A percentile compares a stretch with the other conserved stretches of the same genome.
phyloP scores from a whole-genome alignment of 495 filamentous ascomycete genomes.

The Aspergillus ostianus region DNA sequence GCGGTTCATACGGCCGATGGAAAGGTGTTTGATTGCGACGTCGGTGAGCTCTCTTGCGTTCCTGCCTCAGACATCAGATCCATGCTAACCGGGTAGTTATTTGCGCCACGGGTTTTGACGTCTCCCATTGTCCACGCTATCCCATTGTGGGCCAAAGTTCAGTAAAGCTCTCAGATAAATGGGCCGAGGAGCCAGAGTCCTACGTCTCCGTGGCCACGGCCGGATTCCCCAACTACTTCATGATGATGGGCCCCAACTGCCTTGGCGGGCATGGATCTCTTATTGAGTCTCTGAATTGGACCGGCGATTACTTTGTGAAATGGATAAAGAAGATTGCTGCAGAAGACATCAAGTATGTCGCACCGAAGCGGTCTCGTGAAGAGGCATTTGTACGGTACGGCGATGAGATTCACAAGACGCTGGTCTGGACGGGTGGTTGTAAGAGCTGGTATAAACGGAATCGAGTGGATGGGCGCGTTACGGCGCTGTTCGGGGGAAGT shows the following conservation, averaged over 20 bases:
- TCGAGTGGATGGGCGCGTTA: conserved; percentile 37
- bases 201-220: conserved; percentile 25
- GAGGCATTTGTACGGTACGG: conserved; percentile 42
- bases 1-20: conserved; percentile 45
- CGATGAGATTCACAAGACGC: conserved; percentile 41
- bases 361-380: conserved; percentile 37
- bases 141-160: conserved; percentile 38
- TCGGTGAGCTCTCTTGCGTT: conserved; percentile 20
- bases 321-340: conserved; percentile 45
- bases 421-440: conserved; percentile 47
- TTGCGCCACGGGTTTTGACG: conserved; percentile 52
- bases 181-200: conserved; percentile 28
- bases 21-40: conserved; percentile 44
- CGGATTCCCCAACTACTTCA: conserved; percentile 38
- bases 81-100: conserved; percentile 30
- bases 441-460: conserved; percentile 50
- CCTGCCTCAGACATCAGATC: conserved; percentile 3
- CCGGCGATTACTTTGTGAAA: conserved; percentile 50
- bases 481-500: conserved; percentile 45
- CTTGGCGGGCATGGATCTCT: conserved; percentile 39
- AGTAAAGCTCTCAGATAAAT: conserved; percentile 31
- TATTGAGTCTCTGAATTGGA: conserved; percentile 48
- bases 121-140: conserved; percentile 37
- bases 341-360: conserved; percentile 46
- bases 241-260: conserved; percentile 37